Conservation (phyloP, 176 grass and related monocot species). For the Carex cristatella region DNA sequence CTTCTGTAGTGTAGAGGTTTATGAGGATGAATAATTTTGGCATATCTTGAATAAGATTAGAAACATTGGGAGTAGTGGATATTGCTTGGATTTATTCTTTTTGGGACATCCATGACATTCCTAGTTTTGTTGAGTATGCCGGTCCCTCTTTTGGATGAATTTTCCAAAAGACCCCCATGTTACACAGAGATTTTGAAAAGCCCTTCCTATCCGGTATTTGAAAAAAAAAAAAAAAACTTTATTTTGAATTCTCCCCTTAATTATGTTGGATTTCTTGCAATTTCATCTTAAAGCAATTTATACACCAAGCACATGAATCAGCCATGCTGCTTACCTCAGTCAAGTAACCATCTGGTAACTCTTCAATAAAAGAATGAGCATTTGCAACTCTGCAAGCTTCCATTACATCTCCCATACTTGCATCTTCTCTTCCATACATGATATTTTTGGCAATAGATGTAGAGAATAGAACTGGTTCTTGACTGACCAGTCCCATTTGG, state of each 20-base stretch:
- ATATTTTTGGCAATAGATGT: constrained; percentile 56
- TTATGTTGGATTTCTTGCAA: not conserved
- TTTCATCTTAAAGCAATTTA: not conserved
- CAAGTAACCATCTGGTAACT: constrained; percentile 43
- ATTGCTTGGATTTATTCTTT: not conserved
- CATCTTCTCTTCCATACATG: constrained; percentile 45
- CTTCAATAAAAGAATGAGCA: constrained; percentile 49
- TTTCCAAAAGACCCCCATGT: not conserved
- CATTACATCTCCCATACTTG: constrained; percentile 40
- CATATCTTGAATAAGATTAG: not conserved
- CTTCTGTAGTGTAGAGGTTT: not conserved
- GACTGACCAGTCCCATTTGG: constrained; percentile 56
- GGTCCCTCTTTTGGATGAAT: not conserved
- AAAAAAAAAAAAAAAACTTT: not conserved
- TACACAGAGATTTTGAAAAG: not conserved
- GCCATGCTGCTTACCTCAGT: constrained; percentile 32
- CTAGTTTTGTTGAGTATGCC: not conserved
- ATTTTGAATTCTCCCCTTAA: not conserved
- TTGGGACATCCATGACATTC: not conserved
- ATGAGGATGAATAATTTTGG: not conserved
- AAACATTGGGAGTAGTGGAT: not conserved
- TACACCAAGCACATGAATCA: not conserved
- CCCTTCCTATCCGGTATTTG: not conserved
- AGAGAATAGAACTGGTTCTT: constrained; percentile 48
- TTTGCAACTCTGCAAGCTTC: constrained; percentile 46